Base-by-base conservation (phyloP, 2,329 filamentous ascomycete genomes). In the Scorias spongiosa region DNA sequence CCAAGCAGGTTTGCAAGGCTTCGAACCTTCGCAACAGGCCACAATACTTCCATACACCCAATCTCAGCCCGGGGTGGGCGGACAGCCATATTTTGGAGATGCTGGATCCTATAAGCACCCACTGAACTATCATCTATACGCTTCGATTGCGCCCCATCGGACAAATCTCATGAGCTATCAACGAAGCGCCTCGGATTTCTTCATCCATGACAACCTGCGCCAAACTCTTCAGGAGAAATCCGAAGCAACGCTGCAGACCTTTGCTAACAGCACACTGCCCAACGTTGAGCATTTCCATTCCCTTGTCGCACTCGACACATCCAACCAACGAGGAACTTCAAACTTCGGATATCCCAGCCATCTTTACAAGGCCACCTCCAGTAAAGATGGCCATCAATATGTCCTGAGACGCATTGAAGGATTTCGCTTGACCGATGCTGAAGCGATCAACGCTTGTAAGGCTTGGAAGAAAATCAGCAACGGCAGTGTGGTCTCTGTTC, bases 351-450 rank as follows among this genome's bases (percentile, higher is more conserved):
- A 86, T 56, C 78, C 81, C 5, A 94, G 82, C 54, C 96, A 88
- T 86, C 77, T 94, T 1, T 98, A 95, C 68, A 96, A 96, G 66
- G 89, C 88, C 8, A 80, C 81, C 18, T 93, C 86, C 6, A 81
- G 76, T 61, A 91, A 91, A 59, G 89, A 89, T 54, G 91, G 88
- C 10, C 80, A 84, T 51, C 78, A 80, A n/a, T 96, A 93, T 63
- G 86, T 81, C 45, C 68, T 98, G 40, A 76, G 91, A 49, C 75
- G 91, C 48, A 74, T 98, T 17, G 87, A 95, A 71, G 82, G 86
- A 41, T 95, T 87, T 58, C 81, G 86, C 10, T 66, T 96, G 42
- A 91, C 83, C 11, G 93, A 88, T 56, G 88, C 93, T 55, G 81
- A 86, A 52, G 84, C 88, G 3, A 93, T 96, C 42, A 76, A 83